Conservation (phyloP, 2,329 filamentous ascomycete species). For the Aspergillus sp. region DNA sequence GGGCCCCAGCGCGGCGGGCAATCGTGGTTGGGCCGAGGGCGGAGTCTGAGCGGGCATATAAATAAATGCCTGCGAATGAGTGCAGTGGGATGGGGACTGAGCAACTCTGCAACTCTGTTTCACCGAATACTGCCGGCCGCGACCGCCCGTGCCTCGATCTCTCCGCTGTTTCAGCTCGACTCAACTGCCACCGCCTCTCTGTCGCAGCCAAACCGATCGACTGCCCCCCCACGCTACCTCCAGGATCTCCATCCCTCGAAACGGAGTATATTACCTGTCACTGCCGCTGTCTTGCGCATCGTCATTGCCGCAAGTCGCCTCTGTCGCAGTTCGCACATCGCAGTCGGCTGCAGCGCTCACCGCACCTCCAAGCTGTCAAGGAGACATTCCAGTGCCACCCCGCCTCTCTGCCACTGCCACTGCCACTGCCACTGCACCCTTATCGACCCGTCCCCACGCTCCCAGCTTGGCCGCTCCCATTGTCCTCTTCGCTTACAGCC, state of each 20-base stretch:
- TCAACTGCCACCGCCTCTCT: not conserved
- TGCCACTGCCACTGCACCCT: not conserved
- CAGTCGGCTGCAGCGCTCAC: not conserved
- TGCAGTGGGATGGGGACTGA: too few relatives aligned
- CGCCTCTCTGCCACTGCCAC: not conserved
- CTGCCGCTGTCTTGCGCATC: not conserved
- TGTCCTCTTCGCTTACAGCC: slow-evolving; percentile 22
- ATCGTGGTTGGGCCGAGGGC: slow-evolving; percentile 9
- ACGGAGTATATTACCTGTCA: slow-evolving; percentile 1
- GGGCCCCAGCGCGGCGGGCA: slow-evolving; percentile 6
- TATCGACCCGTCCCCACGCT: slow-evolving; percentile 12
- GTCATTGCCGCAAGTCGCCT: not conserved
- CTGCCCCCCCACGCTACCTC: slow-evolving; percentile 10
- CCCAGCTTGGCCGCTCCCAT: slow-evolving; percentile 12
- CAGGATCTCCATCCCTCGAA: slow-evolving; percentile 6
- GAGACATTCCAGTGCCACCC: slow-evolving; percentile 11
- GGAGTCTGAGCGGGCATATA: slow-evolving; percentile 1
- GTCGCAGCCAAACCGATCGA: slow-evolving; percentile 2
- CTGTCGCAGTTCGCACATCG: not conserved
- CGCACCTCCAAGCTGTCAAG: slow-evolving; percentile 3
- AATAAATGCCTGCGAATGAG: not conserved
- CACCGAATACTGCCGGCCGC: slow-evolving; percentile 6
- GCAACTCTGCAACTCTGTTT: too few relatives aligned
- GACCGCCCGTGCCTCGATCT: slow-evolving; percentile 14
- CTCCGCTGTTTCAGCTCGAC: not conserved